Percentiles rank a stretch among this genome's conserved stretches.
These are phyloP conservation scores for Pyrenophora seminiperda DNA, from an alignment of 2,329 filamentous ascomycete species.

Conservation along the genomic window DNA sequence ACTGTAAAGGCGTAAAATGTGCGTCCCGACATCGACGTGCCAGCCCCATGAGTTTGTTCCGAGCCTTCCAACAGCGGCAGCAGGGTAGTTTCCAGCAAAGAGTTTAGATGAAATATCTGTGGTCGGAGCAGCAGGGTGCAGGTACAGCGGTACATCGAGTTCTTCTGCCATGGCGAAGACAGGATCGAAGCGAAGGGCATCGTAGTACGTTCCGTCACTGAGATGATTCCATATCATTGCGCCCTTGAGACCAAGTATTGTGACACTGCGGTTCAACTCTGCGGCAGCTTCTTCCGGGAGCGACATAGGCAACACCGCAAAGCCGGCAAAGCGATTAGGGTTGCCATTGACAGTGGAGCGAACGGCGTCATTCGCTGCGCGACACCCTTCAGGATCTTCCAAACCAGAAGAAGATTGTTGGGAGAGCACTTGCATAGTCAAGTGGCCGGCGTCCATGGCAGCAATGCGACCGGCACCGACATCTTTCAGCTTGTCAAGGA, in stretches of 20 bases:
- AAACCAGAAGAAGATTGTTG: conserved; percentile 7
- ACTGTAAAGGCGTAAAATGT: neutral
- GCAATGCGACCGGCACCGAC: conserved; percentile 13
- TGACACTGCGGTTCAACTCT: neutral
- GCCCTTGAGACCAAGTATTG: neutral
- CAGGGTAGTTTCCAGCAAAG: neutral
- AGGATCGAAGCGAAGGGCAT: neutral
- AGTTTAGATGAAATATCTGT: too few relatives aligned
- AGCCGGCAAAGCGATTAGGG: neutral
- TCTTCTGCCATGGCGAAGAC: neutral
- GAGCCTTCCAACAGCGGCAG: neutral
- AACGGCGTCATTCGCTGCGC: neutral
- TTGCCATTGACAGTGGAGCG: neutral
- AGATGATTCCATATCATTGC: neutral
- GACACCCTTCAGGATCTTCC: conserved; percentile 6
- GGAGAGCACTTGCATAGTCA: conserved; percentile 15
- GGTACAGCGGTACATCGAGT: neutral
- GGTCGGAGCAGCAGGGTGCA: too few relatives aligned
- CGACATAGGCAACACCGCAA: neutral
- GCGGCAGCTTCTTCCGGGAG: neutral
- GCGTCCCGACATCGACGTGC: conserved; percentile 1
- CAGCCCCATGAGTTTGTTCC: conserved; percentile 1
- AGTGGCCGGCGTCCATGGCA: conserved; percentile 13
- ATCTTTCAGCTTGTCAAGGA: conserved; percentile 13
- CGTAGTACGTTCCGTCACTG: neutral